Evolutionary conservation across 768 basidiomycete genomes (phyloP).

Genomic region (Piloderma croceum): DNA sequence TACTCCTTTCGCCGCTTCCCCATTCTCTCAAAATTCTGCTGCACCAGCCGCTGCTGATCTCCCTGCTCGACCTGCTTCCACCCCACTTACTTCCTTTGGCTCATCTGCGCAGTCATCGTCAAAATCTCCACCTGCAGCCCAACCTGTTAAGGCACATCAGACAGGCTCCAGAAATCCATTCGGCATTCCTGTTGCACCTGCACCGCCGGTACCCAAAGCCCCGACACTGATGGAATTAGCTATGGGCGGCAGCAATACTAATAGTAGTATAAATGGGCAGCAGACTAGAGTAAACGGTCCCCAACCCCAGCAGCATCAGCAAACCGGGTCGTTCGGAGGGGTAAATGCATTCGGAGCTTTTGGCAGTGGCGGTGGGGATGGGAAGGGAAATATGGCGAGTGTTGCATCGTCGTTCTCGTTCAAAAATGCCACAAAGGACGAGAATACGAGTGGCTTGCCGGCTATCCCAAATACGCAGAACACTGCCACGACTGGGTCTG

Average conservation of each 20-base stretch:
- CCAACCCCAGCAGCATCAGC: constrained; percentile 10
- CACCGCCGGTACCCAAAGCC: constrained; percentile 41
- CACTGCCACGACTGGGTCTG: constrained; percentile 37
- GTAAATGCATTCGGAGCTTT: constrained; percentile 32
- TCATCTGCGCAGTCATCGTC: constrained; percentile 20
- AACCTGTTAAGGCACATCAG: constrained; percentile 77
- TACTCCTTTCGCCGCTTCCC: constrained; percentile 18
- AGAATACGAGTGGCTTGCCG: constrained; percentile 6
- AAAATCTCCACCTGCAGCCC: constrained; percentile 41
- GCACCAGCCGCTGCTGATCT: constrained; percentile 14
- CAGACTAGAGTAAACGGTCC: background rate
- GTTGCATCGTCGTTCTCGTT: constrained; percentile 72
- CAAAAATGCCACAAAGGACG: constrained; percentile 28
- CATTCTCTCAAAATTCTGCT: constrained; percentile 19
- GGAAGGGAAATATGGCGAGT: constrained; percentile 54
- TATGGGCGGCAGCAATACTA: constrained; percentile 40
- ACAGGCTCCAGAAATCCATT: constrained; percentile 69
- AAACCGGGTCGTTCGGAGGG: constrained; percentile 9
- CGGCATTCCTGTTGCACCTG: constrained; percentile 13
- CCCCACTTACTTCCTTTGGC: constrained; percentile 50
- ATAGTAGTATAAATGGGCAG: constrained; percentile 10
- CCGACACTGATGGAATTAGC: constrained; percentile 80
- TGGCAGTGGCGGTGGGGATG: constrained; percentile 35
- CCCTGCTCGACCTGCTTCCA: constrained; percentile 64
- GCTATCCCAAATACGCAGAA: constrained; percentile 23